Percentiles rank a stretch among this genome's conserved stretches.
These are phyloP conservation scores for Ganoderma lingzhi DNA, from an alignment of 1,284 basidiomycete species.

Conservation along the genomic window DNA sequence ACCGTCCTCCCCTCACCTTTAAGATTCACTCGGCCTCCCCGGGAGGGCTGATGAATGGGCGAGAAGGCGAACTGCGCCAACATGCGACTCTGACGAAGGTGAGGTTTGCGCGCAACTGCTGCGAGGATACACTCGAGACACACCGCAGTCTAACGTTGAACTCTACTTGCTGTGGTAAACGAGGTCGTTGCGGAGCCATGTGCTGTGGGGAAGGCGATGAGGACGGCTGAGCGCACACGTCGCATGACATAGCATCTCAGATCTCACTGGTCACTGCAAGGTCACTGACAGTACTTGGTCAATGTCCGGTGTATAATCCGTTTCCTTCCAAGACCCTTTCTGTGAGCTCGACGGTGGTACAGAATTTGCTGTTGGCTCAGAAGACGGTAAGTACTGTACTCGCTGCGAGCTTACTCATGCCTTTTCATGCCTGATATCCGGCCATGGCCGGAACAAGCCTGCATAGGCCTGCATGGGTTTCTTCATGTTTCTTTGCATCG, in stretches of 20 bases:
- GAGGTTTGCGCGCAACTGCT: background rate
- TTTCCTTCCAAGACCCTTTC: background rate
- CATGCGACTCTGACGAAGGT: background rate
- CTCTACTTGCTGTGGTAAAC: background rate
- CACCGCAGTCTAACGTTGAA: background rate
- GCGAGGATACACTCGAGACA: background rate
- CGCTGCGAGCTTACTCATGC: background rate
- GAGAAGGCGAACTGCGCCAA: background rate
- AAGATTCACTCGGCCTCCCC: background rate
- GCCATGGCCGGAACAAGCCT: background rate
- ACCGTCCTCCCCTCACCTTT: slow-evolving; percentile 26
- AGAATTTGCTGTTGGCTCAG: background rate
- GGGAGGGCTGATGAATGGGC: background rate
- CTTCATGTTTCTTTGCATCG: background rate
- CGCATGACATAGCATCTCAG: background rate
- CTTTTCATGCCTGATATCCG: background rate
- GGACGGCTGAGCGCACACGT: background rate
- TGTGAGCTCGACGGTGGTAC: background rate
- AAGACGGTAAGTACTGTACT: background rate
- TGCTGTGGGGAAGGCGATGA: background rate
- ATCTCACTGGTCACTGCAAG: too few relatives aligned
- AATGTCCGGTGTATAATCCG: background rate
- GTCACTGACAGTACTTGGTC: background rate
- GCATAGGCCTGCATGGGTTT: background rate
- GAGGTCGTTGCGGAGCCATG: background rate